These are phyloP conservation scores for Coniferiporia sulphurascens DNA, from an alignment of 1,284 basidiomycete species.

Conservation along the genomic window DNA sequence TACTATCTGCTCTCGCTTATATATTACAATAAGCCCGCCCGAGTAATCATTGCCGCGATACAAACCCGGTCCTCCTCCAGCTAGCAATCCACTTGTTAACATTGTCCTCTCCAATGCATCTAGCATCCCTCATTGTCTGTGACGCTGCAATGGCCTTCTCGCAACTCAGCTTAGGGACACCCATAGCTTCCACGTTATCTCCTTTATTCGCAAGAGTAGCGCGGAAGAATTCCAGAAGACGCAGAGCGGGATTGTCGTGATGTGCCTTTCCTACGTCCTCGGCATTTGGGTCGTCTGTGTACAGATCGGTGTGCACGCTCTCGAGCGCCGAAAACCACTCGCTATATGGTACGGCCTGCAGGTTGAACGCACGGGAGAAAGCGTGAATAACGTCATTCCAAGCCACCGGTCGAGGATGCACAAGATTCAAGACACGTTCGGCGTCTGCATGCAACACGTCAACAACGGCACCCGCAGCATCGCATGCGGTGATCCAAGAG, in stretches of 20 bases:
- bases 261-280: not conserved
- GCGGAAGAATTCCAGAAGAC: constrained; percentile 12
- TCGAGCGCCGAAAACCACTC: constrained; percentile 12
- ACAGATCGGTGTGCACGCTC: not conserved
- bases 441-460: too few relatives aligned
- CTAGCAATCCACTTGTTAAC: constrained; percentile 5
- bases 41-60: too few relatives aligned
- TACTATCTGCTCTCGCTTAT: too few relatives aligned
- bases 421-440: too few relatives aligned
- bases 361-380: too few relatives aligned
- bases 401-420: too few relatives aligned
- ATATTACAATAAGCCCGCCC: too few relatives aligned
- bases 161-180: not conserved
- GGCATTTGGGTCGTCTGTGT: too few relatives aligned
- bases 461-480: too few relatives aligned
- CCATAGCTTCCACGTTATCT: not conserved
- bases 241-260: constrained; percentile 13
- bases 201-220: too few relatives aligned
- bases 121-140: not conserved
- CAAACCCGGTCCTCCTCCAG: constrained; percentile 13
- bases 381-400: too few relatives aligned
- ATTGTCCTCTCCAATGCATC: not conserved
- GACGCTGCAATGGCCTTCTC: constrained; percentile 1
- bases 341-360: constrained; percentile 3
- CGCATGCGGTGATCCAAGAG: too few relatives aligned